Conservation (phyloP, 2,329 filamentous ascomycete species). For the Cytospora leucostoma region DNA sequence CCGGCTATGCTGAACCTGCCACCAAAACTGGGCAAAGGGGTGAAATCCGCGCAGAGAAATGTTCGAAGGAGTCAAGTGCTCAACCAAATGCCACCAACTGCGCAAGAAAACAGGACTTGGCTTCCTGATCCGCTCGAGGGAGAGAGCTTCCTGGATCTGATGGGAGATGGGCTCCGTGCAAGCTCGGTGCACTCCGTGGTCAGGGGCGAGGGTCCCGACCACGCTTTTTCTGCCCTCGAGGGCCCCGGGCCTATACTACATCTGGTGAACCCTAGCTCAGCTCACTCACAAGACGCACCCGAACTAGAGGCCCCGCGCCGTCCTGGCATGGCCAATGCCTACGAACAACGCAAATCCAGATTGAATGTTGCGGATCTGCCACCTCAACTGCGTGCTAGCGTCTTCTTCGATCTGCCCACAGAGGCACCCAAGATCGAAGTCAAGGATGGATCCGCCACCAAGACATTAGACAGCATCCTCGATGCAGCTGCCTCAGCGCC, state of each 20-base stretch:
- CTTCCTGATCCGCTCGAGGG: slow-evolving; percentile 49
- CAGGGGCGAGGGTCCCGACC: slow-evolving; percentile 21
- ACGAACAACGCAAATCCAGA: slow-evolving; percentile 43
- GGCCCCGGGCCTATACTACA: slow-evolving; percentile 4
- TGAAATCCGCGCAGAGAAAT: slow-evolving; percentile 61
- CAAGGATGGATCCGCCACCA: slow-evolving; percentile 80
- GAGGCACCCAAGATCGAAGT: slow-evolving; percentile 53
- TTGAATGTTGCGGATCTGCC: slow-evolving; percentile 61
- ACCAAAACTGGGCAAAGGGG: slow-evolving; percentile 77
- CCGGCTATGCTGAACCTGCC: slow-evolving; percentile 92
- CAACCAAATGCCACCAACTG: slow-evolving; percentile 55
- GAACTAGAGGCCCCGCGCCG: slow-evolving; percentile 34
- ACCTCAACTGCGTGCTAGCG: slow-evolving; percentile 83
- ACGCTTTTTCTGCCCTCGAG: slow-evolving; percentile 14
- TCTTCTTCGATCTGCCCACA: slow-evolving; percentile 78
- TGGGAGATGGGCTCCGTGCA: slow-evolving; percentile 15
- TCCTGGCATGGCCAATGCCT: slow-evolving; percentile 34
- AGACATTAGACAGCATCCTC: slow-evolving; percentile 86
- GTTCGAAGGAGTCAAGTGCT: slow-evolving; percentile 74
- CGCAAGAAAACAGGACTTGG: slow-evolving; percentile 45
- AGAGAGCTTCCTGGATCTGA: slow-evolving; percentile 32
- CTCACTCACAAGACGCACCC: slow-evolving; percentile 25
- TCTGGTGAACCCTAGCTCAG: slow-evolving; percentile 20
- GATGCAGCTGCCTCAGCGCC: slow-evolving; percentile 87
- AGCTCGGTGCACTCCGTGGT: slow-evolving; percentile 17